Evolutionary conservation across 805 yeast genomes (phyloP).

Genomic region (Candida sithepensis): DNA sequence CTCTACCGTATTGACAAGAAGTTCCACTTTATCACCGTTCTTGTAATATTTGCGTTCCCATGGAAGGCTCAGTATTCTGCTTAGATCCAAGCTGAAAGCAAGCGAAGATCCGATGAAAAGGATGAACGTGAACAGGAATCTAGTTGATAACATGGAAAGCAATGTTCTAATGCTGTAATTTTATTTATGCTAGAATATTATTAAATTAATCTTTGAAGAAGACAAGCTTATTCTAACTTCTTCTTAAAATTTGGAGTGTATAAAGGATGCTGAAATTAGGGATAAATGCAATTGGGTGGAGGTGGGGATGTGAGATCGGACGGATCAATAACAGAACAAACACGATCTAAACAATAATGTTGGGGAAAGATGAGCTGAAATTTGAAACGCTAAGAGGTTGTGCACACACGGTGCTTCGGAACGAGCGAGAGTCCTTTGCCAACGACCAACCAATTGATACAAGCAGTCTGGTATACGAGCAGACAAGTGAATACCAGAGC

Average conservation of each 20-base stretch:
- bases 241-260: neutral
- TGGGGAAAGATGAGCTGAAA: too few species aligned
- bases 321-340: too few species aligned
- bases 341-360: too few species aligned
- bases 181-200: neutral
- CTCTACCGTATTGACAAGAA: conserved; percentile 73
- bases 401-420: too few species aligned
- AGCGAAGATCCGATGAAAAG: neutral
- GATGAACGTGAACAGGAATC: neutral
- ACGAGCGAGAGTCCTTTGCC: too few species aligned
- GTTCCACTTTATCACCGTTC: conserved; percentile 59
- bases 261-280: neutral
- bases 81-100: conserved; percentile 1
- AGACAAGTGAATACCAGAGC: too few species aligned
- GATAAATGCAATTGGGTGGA: neutral
- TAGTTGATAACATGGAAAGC: neutral
- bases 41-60: conserved; percentile 38
- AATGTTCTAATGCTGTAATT: neutral
- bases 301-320: neutral
- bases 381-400: too few species aligned
- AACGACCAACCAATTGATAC: too few species aligned
- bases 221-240: too few species aligned
- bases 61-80: conserved; percentile 10
- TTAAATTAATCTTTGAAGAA: too few species aligned
- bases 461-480: too few species aligned